These are phyloP conservation scores for Fusarium pseudograminearum DNA, from an alignment of 2,329 filamentous ascomycete genomes.

Conservation along the genomic window DNA sequence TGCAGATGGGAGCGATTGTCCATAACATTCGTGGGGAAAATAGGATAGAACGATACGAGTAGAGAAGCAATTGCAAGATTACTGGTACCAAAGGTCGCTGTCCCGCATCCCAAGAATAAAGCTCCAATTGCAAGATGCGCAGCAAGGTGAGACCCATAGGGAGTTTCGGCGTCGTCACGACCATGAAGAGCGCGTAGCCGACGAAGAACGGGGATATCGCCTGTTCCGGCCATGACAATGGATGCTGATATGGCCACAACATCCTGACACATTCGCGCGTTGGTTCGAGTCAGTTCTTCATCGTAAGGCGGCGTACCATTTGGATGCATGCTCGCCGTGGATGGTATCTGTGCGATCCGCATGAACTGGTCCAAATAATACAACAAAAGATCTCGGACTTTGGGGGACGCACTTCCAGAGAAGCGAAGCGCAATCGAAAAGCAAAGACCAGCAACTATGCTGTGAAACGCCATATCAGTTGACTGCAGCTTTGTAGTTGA, in stretches of 20 bases:
- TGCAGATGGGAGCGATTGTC: constrained; percentile 96
- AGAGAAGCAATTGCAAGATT: constrained; percentile 88
- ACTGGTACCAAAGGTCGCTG: constrained; percentile 89
- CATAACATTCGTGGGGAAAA: constrained; percentile 88
- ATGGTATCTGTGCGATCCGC: constrained; percentile 73
- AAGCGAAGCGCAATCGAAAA: constrained; percentile 81
- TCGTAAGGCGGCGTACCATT: constrained; percentile 72
- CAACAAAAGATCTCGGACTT: constrained; percentile 84
- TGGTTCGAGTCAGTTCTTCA: constrained; percentile 82
- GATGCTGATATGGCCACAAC: constrained; percentile 83
- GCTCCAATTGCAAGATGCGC: constrained; percentile 91
- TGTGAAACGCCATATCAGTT: constrained; percentile 90
- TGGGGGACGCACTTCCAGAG: constrained; percentile 76
- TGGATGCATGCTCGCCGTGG: constrained; percentile 46
- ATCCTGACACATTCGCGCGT: constrained; percentile 91
- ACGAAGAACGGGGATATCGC: constrained; percentile 86
- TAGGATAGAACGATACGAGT: constrained; percentile 91
- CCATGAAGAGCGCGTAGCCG: constrained; percentile 90
- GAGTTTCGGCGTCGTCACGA: constrained; percentile 82
- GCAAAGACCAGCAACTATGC: constrained; percentile 89
- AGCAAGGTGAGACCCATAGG: constrained; percentile 94
- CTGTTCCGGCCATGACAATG: constrained; percentile 95
- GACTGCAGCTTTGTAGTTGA: constrained; percentile 74
- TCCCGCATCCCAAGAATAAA: constrained; percentile 92
- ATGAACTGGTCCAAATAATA: constrained; percentile 90